Evolutionary conservation across 2,329 filamentous ascomycete genomes (phyloP).

Genomic region (Microthyrium microscopicum): DNA sequence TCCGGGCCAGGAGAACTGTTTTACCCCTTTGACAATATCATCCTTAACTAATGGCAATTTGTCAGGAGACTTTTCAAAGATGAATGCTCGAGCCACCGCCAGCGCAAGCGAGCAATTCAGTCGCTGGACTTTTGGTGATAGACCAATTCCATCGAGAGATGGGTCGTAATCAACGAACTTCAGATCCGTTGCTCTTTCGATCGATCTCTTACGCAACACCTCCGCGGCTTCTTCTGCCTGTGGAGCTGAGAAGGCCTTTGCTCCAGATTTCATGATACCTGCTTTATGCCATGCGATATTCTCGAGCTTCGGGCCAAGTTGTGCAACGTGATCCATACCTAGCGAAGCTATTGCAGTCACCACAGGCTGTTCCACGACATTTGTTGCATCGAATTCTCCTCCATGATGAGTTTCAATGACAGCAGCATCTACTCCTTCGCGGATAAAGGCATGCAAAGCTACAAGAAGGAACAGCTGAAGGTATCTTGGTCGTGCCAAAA

Average conservation of each 20-base stretch:
- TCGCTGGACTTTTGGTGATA: constrained; percentile 27
- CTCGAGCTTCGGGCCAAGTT: constrained; percentile 63
- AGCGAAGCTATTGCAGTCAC: constrained; percentile 62
- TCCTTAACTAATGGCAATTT: not conserved
- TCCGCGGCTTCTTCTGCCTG: constrained; percentile 37
- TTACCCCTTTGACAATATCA: constrained; percentile 9
- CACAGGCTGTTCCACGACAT: constrained; percentile 56
- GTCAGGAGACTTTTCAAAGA: constrained; percentile 17
- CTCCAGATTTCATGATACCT: constrained; percentile 60
- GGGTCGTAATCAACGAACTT: constrained; percentile 18
- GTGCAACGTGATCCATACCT: constrained; percentile 67
- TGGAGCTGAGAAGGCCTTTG: constrained; percentile 44
- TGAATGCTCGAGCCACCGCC: constrained; percentile 41
- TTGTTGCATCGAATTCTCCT: constrained; percentile 84
- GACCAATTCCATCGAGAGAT: constrained; percentile 7
- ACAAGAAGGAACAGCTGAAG: constrained; percentile 54
- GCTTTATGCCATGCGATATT: constrained; percentile 87
- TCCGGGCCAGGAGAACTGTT: constrained; percentile 39
- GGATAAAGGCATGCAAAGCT: constrained; percentile 67
- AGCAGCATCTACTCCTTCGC: constrained; percentile 58
- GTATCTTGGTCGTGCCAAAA: constrained; percentile 59
- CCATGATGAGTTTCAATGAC: constrained; percentile 90
- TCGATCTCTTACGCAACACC: constrained; percentile 38
- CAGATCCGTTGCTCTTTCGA: constrained; percentile 31
- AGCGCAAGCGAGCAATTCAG: constrained; percentile 45